Evolutionary conservation across 305 asterid species (phyloP).

Genomic region (Solanum hybrid): DNA sequence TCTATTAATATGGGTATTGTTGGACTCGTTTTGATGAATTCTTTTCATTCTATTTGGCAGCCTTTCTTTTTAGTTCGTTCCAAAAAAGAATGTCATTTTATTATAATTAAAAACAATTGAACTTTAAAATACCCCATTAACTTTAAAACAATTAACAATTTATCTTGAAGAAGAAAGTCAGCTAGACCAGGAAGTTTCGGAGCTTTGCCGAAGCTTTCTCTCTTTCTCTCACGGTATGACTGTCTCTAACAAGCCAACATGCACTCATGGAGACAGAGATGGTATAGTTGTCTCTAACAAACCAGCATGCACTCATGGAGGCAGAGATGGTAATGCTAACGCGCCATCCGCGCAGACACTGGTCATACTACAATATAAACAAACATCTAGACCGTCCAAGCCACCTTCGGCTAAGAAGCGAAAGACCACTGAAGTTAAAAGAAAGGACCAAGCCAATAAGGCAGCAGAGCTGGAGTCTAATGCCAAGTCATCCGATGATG

Average conservation of each 20-base stretch:
- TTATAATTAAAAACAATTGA: too few species aligned
- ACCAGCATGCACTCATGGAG: background rate
- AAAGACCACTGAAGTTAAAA: background rate
- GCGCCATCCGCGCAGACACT: background rate
- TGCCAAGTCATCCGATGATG: background rate
- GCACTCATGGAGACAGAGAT: background rate
- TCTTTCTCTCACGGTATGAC: too few species aligned
- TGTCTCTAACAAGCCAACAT: background rate
- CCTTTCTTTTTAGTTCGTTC: background rate
- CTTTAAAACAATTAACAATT: background rate
- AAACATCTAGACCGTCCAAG: background rate
- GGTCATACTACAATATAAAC: too few species aligned
- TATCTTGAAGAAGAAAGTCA: background rate
- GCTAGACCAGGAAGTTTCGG: too few species aligned
- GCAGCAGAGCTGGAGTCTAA: background rate
- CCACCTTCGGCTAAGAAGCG: background rate
- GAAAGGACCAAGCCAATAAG: background rate
- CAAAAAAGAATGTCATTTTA: too few species aligned
- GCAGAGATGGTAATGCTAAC: background rate
- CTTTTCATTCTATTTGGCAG: background rate
- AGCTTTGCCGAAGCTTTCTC: too few species aligned
- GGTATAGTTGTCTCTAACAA: background rate
- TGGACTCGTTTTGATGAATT: background rate
- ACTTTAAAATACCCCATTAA: background rate
- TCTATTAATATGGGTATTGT: background rate